Evolutionary conservation across 768 basidiomycete genomes (phyloP).

Genomic region (Trametes punicea): DNA sequence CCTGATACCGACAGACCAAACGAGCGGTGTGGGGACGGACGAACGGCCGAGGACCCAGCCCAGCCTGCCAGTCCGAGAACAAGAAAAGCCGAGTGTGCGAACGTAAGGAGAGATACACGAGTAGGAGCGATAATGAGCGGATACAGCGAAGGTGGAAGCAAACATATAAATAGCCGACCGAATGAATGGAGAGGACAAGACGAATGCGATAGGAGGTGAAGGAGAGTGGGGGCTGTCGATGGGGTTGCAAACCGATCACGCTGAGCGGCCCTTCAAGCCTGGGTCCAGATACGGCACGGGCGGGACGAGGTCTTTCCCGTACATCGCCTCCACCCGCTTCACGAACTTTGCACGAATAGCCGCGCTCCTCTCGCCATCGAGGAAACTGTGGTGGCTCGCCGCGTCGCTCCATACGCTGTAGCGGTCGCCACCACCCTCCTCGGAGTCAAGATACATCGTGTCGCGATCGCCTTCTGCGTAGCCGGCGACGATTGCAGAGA

Average conservation of each 20-base stretch:
- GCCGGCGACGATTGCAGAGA: slow-evolving; percentile 15
- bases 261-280: not conserved
- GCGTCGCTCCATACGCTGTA: slow-evolving; percentile 44
- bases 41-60: slow-evolving; percentile 1
- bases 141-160: not conserved
- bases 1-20: not conserved
- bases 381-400: slow-evolving; percentile 44
- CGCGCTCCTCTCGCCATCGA: slow-evolving; percentile 53
- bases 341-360: slow-evolving; percentile 48
- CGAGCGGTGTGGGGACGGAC: not conserved
- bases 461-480: slow-evolving; percentile 12
- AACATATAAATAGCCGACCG: not conserved
- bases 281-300: slow-evolving; percentile 39
- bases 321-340: slow-evolving; percentile 50
- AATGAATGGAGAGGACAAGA: not conserved
- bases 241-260: not conserved
- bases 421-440: slow-evolving; percentile 34
- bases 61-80: not conserved
- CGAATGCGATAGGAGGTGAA: not conserved
- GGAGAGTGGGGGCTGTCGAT: no score
- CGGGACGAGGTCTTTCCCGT: slow-evolving; percentile 38
- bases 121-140: not conserved
- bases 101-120: not conserved
- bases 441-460: slow-evolving; percentile 15
- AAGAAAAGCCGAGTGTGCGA: not conserved